Evolutionary conservation across 495 filamentous ascomycete species (phyloP).

Genomic region (Tuber melanosporum): DNA sequence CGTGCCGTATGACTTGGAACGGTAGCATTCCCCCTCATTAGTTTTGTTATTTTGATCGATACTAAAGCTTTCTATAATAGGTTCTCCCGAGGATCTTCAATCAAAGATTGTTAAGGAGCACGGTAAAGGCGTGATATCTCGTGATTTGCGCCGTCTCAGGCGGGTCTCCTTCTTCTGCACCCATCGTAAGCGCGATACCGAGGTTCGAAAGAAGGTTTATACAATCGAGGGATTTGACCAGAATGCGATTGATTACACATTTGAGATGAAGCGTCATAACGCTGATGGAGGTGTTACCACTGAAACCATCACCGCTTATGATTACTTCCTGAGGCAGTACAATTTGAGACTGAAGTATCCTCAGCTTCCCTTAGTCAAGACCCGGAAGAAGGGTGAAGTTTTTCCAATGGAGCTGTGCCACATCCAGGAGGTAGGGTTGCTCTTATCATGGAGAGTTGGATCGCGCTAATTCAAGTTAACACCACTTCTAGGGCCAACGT

Average conservation of each 20-base stretch:
- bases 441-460: background rate
- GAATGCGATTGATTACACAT: constrained; percentile 52
- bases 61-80: constrained; percentile 16
- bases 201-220: constrained; percentile 49
- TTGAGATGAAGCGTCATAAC: constrained; percentile 53
- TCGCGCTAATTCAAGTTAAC: constrained; percentile 25
- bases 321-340: constrained; percentile 67
- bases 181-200: constrained; percentile 46
- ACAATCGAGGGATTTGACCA: constrained; percentile 57
- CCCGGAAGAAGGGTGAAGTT: constrained; percentile 55
- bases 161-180: constrained; percentile 62
- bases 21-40: constrained; percentile 17
- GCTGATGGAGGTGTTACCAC: constrained; percentile 37
- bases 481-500: constrained; percentile 53
- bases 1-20: constrained; percentile 22
- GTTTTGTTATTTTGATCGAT: background rate
- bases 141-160: constrained; percentile 51
- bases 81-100: constrained; percentile 31
- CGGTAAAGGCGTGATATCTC: constrained; percentile 18
- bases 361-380: constrained; percentile 64
- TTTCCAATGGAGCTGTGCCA: constrained; percentile 74
- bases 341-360: constrained; percentile 51
- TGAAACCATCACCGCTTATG: constrained; percentile 49
- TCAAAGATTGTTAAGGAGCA: constrained; percentile 19
- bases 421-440: constrained; percentile 44